These are phyloP conservation scores for Kwoniella newhampshirensis DNA, from an alignment of 768 basidiomycete genomes.

Conservation along the genomic window DNA sequence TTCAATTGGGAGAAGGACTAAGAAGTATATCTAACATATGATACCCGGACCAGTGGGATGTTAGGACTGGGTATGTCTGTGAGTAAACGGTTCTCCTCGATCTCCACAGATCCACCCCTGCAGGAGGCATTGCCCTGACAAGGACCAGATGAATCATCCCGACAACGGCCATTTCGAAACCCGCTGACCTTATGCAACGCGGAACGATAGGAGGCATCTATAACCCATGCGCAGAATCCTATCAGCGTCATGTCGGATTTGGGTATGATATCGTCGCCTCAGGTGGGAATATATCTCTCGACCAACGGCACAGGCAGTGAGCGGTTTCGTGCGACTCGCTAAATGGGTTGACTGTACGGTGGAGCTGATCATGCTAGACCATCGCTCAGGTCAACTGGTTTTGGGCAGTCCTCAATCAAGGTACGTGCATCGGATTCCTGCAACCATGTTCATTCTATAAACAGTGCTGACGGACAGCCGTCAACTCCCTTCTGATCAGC, in stretches of 20 bases:
- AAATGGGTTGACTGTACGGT: too few relatives aligned
- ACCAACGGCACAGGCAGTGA: constrained; percentile 6
- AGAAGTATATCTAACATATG: not conserved
- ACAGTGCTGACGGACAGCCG: not conserved
- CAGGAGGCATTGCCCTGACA: too few relatives aligned
- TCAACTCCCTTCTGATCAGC: not conserved
- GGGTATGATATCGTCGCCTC: constrained; percentile 1
- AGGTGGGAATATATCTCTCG: constrained; percentile 9
- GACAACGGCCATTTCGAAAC: not conserved
- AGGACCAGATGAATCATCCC: too few relatives aligned
- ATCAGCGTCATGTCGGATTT: not conserved
- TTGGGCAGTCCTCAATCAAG: constrained; percentile 9
- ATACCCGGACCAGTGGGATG: not conserved
- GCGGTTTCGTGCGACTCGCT: not conserved
- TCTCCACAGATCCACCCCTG: too few relatives aligned
- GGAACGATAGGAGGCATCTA: not conserved
- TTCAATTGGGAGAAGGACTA: not conserved
- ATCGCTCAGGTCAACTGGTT: constrained; percentile 5
- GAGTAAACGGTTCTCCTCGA: not conserved
- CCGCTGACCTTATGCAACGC: not conserved
- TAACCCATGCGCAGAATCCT: constrained; percentile 1
- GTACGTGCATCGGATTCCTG: too few relatives aligned
- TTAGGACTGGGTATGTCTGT: constrained; percentile 9
- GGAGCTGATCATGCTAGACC: too few relatives aligned
- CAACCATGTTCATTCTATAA: not conserved